Evolutionary conservation across 495 filamentous ascomycete genomes (phyloP), one percentile per base, ranked within the genome.

Genomic region (Pyrenopolyporus hunteri): DNA sequence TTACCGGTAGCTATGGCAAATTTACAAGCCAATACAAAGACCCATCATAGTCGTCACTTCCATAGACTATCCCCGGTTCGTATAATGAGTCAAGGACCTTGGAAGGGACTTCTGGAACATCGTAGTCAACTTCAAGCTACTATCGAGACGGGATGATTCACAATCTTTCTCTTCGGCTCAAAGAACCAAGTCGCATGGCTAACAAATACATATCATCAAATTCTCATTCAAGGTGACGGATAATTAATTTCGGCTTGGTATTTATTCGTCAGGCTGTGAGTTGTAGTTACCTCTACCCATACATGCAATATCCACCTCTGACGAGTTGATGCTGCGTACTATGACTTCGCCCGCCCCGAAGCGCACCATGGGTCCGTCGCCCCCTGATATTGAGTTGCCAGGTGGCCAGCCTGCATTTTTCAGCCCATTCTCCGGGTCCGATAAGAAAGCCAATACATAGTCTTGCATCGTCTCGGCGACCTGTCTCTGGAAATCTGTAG

Each of bases 401-500:
- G 33, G 58, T 2, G 31, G 6, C 70, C 59, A 76, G 9, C 65
- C 64, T 8, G 69, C 35, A 16, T 63, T 60, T 47, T 46, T 57
- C 43, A 72, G 42, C 2, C 76, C 76, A 29, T 70, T 51, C 20
- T 72, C 57, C 3, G 76, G 74, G 54, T 80, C 78, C n/a, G 66
- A 60, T 47, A 77, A 66, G 51, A 80, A 78, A 16, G 71, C 74
- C n/a, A 76, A 46, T 25, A 76, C 56, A 50, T 75, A 72, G 49
- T 78, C 76, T 64, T 78, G 78, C 74, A 82, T 75, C 6, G 51
- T 42, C 46, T 73, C 68, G 32, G 74, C 73, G 26, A 73, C 75
- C 31, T 70, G 45, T 28, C 59, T 67, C 63, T 80, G 67, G 20
- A 69, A 71, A 8, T 59, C 50, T 14, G 72, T 73, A 7, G 74